phyloP scores from a whole-genome alignment of 2,329 filamentous ascomycete genomes.

The Aspergillus flavus region DNA sequence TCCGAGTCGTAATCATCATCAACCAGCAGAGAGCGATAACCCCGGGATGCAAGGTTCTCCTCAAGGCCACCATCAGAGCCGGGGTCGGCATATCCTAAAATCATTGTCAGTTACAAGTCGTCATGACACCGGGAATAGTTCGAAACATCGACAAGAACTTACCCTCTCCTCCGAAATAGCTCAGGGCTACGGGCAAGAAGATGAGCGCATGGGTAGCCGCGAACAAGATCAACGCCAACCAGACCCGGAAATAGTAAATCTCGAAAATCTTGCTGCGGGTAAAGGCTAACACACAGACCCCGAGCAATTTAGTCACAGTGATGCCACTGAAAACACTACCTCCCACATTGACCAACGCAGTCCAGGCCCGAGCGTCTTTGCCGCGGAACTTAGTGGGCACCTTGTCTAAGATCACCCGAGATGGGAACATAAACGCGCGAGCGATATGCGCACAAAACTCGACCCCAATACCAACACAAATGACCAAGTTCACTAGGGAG shows the following conservation, averaged over 20 bases:
- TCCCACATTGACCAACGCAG: slow-evolving; percentile 90
- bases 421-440: slow-evolving; percentile 92
- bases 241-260: slow-evolving; percentile 98
- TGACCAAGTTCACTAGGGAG: slow-evolving; percentile 92
- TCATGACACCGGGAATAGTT: neutral
- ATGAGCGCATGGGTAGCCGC: slow-evolving; percentile 86
- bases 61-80: slow-evolving; percentile 87
- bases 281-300: slow-evolving; percentile 89
- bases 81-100: slow-evolving; percentile 75
- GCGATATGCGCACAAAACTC: slow-evolving; percentile 98
- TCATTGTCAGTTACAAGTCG: slow-evolving; percentile 18
- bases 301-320: slow-evolving; percentile 91
- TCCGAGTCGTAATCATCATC: slow-evolving; percentile 78
- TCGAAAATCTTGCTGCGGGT: slow-evolving; percentile 98
- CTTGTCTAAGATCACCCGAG: slow-evolving; percentile 76
- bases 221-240: slow-evolving; percentile 87
- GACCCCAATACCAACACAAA: slow-evolving; percentile 93
- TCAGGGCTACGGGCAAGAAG: slow-evolving; percentile 87
- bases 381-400: slow-evolving; percentile 77
- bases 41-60: slow-evolving; percentile 78
- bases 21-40: slow-evolving; percentile 75
- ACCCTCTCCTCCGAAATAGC: slow-evolving; percentile 79
- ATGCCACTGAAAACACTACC: slow-evolving; percentile 95
- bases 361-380: slow-evolving; percentile 85
- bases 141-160: slow-evolving; percentile 28